Base-by-base conservation (phyloP, 805 yeast genomes). In the Alloascoidea hylecoeti region DNA sequence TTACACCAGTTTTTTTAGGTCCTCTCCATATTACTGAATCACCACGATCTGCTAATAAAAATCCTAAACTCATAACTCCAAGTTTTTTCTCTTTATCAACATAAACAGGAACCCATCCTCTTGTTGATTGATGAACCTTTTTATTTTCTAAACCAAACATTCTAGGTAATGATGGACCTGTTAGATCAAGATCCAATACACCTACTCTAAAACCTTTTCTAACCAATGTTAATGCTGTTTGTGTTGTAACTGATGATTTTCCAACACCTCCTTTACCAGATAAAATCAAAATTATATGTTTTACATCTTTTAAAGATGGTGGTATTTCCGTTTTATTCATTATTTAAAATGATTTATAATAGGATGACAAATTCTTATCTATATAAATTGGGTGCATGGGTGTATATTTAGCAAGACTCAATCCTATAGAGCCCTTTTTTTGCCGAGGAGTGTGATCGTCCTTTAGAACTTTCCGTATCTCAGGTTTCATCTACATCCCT, bases 261-360 rank as follows among this genome's bases (percentile, higher is more conserved):
- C 98, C 98, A 1, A 92, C 98, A 16, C 98, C 96, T 18, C 96
- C 96, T 56, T 86, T 86, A 1, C 96, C 99, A 0, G 96, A 85
- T 2, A 92, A 70, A 6, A 92, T 77, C 27, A 92, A 65, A 2
- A 86, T 53, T 3, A 92, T 75, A 53, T 89, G 95, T 47, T 77
- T 75, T 19, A 89, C 78, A 37, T 68, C 61, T 15, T 57, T 49
- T 16, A 71, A 49, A 1, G 71, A 54, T 27, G 53, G 46, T 3
- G 57, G 58, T 9, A 55, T 46, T 13, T 39, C 50, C 15, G 9
- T 23, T 23, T 23, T n/a, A 18, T 18, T 34, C 36, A 34, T 34
- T 34, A 16, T 14, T 16, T 6, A 34, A 5, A 12, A 9, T 5
- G 18, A 34, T 16, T 34, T n/a, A 23, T 9, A 23, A 23, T 9